These are phyloP conservation scores for Lathyrus tuberosus DNA, from an alignment of 306 rosid species.

Conservation along the genomic window DNA sequence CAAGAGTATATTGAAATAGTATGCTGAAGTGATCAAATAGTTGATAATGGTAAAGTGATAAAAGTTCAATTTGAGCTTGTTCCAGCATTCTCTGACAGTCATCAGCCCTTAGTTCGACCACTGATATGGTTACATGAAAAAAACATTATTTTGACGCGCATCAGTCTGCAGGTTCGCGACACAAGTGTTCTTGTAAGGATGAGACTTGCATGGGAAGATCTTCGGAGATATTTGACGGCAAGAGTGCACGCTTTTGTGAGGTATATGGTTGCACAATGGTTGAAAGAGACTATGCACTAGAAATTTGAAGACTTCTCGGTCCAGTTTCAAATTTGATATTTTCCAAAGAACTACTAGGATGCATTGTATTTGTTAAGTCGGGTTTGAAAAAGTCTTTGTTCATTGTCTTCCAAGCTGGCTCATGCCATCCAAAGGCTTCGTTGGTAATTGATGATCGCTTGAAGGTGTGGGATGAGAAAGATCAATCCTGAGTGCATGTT, in stretches of 20 bases:
- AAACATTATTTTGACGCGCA: constrained; percentile 92
- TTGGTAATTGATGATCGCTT: constrained; percentile 97
- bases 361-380: constrained; percentile 95
- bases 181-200: constrained; percentile 54
- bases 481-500: constrained; percentile 97
- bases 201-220: constrained; percentile 99
- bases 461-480: constrained; percentile 99
- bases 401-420: constrained; percentile 88
- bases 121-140: constrained; percentile 81
- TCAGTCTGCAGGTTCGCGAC: constrained; percentile 97
- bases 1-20: constrained; percentile 83
- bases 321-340: constrained; percentile 93
- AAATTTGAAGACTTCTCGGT: constrained; percentile 99
- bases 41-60: constrained; percentile 88
- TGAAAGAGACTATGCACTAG: constrained; percentile 98
- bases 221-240: constrained; percentile 92
- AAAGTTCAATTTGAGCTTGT: constrained; percentile 85
- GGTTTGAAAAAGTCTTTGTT: constrained; percentile 92
- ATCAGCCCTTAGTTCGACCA: constrained; percentile 80
- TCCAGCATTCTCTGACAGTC: constrained; percentile 79
- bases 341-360: constrained; percentile 77
- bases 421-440: constrained; percentile 95
- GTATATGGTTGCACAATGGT: constrained; percentile 99
- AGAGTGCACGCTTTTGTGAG: constrained; percentile 97
- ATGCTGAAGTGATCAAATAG: constrained; percentile 87